Evolutionary conservation across 352 stramenopile species (phyloP), one percentile per base, ranked within the genome.

Genomic region (Saprolegnia diclina): DNA sequence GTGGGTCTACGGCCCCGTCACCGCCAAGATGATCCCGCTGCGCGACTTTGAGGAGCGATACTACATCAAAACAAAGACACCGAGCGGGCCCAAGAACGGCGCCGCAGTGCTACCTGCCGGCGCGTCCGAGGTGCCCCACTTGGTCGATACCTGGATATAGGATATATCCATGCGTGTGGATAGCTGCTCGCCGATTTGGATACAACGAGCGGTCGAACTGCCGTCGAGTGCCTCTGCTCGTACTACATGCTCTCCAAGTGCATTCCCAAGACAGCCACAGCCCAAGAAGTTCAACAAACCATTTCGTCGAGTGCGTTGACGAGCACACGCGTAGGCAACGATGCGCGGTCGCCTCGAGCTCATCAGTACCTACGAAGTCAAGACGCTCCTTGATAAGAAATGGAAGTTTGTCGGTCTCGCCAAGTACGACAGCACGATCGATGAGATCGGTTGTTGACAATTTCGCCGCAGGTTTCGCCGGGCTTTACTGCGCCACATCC

Each of bases 401-500:
- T 89, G 78, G 81, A 83, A 89, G 35, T 89, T 84, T 54, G 76
- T 86, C 22, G 81, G 81, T 4, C 74, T 78, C 5, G 86, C 86
- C 46, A 73, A 80, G n/a, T 61, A 52, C 16, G 74, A 79, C 7
- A 35, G 11, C 2, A 21, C 24, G 35, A 11, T 24, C 11, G 3
- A 59, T 59, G 11, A 4, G 11, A 40, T 13, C 19, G 52, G 32
- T 16, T 57, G 52, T 42, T 59, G 11, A 19, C 24, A 42, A 24
- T 13, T 24, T 11, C 52, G 35, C 9, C 2, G 3, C 9, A 59
- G 52, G 52, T 65, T 87, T 69, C 38, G 35, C 37, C 63, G 50
- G 22, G 52, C 52, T 19, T 40, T 59, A 1, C 65, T 54, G 18
- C 56, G 74, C 16, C 85, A 87, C 62, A 40, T 42, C 1, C 4